Percentiles rank a stretch among this genome's conserved stretches.
Conservation (phyloP, 2,329 filamentous ascomycete genomes). For the Verticillium nubilum region DNA sequence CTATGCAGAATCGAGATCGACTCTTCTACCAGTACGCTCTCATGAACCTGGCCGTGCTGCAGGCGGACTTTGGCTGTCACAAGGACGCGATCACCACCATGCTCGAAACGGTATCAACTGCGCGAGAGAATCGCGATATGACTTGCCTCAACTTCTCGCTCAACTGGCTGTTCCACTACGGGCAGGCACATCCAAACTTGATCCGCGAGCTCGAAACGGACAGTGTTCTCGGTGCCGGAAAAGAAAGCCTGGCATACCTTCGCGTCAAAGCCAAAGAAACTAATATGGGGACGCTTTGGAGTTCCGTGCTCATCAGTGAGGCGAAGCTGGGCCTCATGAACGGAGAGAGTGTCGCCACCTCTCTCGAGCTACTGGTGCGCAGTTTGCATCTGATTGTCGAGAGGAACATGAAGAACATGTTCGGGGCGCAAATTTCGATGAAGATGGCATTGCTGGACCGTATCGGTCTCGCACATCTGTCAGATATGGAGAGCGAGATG, state of each 20-base stretch:
- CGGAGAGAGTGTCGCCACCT: conserved; percentile 57
- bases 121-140: conserved; percentile 87
- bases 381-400: conserved; percentile 78
- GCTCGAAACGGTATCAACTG: conserved; percentile 92
- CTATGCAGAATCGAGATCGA: conserved; percentile 77
- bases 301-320: conserved; percentile 78
- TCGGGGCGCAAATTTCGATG: conserved; percentile 69
- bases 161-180: conserved; percentile 93
- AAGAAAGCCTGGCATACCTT: conserved; percentile 77
- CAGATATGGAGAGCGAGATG: conserved; percentile 61
- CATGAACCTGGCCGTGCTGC: conserved; percentile 86
- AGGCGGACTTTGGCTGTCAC: conserved; percentile 91
- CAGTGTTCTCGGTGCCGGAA: conserved; percentile 70
- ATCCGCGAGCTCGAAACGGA: conserved; percentile 64
- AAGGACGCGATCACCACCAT: conserved; percentile 88
- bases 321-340: conserved; percentile 72
- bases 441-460: conserved; percentile 70
- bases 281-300: conserved; percentile 80
- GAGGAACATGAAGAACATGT: conserved; percentile 65
- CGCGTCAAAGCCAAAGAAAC: conserved; percentile 81
- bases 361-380: conserved; percentile 75
- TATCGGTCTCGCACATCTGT: conserved; percentile 56
- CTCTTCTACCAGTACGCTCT: conserved; percentile 92
- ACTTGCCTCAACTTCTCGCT: conserved; percentile 90
- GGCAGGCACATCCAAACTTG: conserved; percentile 75